Conservation (phyloP, 768 basidiomycete genomes). For the Lanmaoa rubissima region DNA sequence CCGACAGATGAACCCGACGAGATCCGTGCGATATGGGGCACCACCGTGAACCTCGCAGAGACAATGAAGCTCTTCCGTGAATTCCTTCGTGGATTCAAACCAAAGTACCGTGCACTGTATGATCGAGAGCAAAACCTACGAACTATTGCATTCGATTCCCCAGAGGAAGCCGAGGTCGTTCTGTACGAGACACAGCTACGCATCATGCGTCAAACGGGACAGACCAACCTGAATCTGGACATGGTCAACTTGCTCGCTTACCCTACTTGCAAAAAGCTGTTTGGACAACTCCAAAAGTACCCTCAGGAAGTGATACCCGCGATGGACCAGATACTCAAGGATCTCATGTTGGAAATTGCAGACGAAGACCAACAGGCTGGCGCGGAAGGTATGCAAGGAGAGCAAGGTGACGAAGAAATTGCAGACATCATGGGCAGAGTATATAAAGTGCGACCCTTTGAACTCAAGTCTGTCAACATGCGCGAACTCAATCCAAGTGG, state of each 20-base stretch:
- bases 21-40: conserved; percentile 95
- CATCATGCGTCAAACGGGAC: conserved; percentile 87
- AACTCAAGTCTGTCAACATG: conserved; percentile 85
- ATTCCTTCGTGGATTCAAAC: conserved; percentile 90
- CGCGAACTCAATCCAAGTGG: conserved; percentile 91
- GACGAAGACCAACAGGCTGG: conserved; percentile 75
- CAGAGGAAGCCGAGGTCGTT: conserved; percentile 64
- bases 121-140: conserved; percentile 61
- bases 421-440: conserved; percentile 82
- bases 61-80: conserved; percentile 89
- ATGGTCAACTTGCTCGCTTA: conserved; percentile 83
- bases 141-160: conserved; percentile 50
- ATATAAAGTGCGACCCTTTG: conserved; percentile 94
- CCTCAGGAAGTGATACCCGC: conserved; percentile 97
- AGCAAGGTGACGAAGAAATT: conserved; percentile 80
- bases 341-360: conserved; percentile 84
- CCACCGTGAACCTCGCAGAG: conserved; percentile 87
- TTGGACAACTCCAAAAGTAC: conserved; percentile 83
- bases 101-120: conserved; percentile 76
- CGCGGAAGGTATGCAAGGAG: conserved; percentile 72
- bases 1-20: conserved; percentile 77
- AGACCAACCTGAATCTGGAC: conserved; percentile 91
- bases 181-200: conserved; percentile 82
- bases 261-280: conserved; percentile 79
- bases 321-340: conserved; percentile 95